A percentile compares a stretch with the other conserved stretches of the same genome.
These are phyloP conservation scores for Penicillium sp. DNA, from an alignment of 2,329 filamentous ascomycete species.

Conservation along the genomic window DNA sequence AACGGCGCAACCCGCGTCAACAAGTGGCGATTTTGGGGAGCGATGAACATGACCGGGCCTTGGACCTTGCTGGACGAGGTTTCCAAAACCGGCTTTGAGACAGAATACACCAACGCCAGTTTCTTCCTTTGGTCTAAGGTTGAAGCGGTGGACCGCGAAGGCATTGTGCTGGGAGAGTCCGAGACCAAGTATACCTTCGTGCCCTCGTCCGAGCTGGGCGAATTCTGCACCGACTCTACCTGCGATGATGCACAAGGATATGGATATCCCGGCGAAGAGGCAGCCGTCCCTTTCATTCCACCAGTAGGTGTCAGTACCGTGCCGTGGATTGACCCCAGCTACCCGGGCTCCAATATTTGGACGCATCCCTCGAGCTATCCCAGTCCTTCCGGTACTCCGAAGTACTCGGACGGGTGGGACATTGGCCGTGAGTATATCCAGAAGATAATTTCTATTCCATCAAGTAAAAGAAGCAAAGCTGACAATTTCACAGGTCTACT, in stretches of 20 bases:
- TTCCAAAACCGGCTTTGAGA: conserved; percentile 41
- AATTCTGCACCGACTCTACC: conserved; percentile 29
- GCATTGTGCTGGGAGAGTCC: conserved; percentile 33
- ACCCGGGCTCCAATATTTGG: conserved; percentile 23
- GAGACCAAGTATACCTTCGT: conserved; percentile 36
- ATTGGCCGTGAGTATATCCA: conserved; percentile 10
- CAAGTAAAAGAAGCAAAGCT: not conserved
- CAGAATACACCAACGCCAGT: conserved; percentile 28
- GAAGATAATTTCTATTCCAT: too few species aligned
- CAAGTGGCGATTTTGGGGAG: conserved; percentile 37
- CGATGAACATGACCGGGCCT: conserved; percentile 30
- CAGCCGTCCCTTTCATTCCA: conserved; percentile 27
- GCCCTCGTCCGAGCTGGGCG: conserved; percentile 34
- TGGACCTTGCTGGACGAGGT: conserved; percentile 30
- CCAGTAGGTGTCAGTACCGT: conserved; percentile 32
- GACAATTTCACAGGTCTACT: conserved; percentile 6
- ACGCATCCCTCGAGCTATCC: conserved; percentile 16
- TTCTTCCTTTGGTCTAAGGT: conserved; percentile 35
- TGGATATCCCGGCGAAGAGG: conserved; percentile 30
- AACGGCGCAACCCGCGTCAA: conserved; percentile 41
- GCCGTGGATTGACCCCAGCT: conserved; percentile 31
- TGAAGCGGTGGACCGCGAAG: conserved; percentile 35
- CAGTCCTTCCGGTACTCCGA: conserved; percentile 1
- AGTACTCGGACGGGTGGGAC: conserved; percentile 3
- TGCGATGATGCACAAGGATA: conserved; percentile 31